These are phyloP conservation scores for Prunus salicina DNA, from an alignment of 306 rosid genomes.

Conservation along the genomic window DNA sequence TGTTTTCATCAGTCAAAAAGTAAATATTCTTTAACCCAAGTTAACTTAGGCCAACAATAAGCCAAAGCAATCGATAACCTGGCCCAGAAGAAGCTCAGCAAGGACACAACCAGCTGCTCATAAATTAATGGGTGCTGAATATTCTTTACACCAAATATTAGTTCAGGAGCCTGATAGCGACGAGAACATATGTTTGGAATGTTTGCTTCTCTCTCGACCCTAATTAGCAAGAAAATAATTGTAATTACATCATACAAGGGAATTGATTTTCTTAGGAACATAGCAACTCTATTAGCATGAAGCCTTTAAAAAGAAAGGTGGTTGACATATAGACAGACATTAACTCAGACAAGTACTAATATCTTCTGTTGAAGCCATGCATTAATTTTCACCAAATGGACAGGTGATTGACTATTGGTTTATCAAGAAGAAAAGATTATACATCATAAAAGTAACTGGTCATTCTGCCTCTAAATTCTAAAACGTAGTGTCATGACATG, in stretches of 20 bases:
- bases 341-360: not conserved
- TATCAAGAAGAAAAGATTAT: not conserved
- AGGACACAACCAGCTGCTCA: no score
- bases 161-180: slow-evolving; percentile 4
- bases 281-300: not conserved
- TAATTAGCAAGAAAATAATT: slow-evolving; percentile 28
- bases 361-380: not conserved
- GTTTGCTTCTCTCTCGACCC: slow-evolving; percentile 78
- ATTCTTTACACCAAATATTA: no score
- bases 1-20: slow-evolving; percentile 12
- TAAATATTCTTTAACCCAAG: slow-evolving; percentile 12
- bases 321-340: not conserved
- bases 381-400: not conserved
- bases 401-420: not conserved
- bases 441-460: not conserved
- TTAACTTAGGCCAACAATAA: not conserved
- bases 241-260: not conserved
- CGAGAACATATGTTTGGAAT: slow-evolving; percentile 84
- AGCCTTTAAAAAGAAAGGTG: not conserved
- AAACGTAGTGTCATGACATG: not conserved
- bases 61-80: slow-evolving; percentile 41
- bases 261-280: not conserved
- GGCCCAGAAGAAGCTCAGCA: slow-evolving; percentile 61
- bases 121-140: no score
- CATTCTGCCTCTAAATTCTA: not conserved